Base-by-base conservation (phyloP, 1,139 yeast genomes). In the Hansenula lynferdii region DNA sequence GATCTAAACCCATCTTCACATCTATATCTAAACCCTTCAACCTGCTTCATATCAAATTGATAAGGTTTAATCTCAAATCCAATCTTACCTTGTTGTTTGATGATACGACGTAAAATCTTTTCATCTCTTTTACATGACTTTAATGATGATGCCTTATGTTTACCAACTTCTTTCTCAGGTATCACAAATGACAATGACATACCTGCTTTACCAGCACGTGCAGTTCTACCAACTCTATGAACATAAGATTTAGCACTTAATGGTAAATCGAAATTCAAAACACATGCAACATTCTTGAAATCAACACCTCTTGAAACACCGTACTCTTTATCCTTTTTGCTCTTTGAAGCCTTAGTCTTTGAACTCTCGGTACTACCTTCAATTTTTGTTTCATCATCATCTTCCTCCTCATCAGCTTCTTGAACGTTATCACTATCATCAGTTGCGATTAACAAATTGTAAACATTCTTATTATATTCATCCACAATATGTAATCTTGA, bases 261-360 rank as follows among this genome's bases (percentile, higher is more conserved):
- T 31, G 99, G 98, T 49, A 94, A 69, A 60, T 94, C 99, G 59
- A 94, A 94, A 63, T 94, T 94, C 48, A 94, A 69, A 5, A 94
- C 98, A 66, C 97, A 92, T 15, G 97, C 94, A 45, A 94, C 97
- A 54, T 92, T 90, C 53, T 77, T 82, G 69, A 94, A 94, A 64
- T 94, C 99, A 28, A 94, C 95, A 54, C 99, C 98, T 62, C 99
- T 78, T 25, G 96, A 85, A 31, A 90, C 97, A 48, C 97, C 96
- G 57, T 85, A 92, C 53, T 92, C 97, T 43, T 69, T 72, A 53
- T 81, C 89, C 41, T 69, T 68, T 44, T 68, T 69, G 27, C 60
- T 57, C 39, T 64, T 66, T n/a, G 55, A 49, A 34, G 60, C 67
- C 41, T 61, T 65, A 15, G 16, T 42, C 18, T 29, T 19, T 3